Evolutionary conservation across 495 filamentous ascomycete genomes (phyloP), one percentile per base, ranked within the genome.

Genomic region (Chaetomium tenue): DNA sequence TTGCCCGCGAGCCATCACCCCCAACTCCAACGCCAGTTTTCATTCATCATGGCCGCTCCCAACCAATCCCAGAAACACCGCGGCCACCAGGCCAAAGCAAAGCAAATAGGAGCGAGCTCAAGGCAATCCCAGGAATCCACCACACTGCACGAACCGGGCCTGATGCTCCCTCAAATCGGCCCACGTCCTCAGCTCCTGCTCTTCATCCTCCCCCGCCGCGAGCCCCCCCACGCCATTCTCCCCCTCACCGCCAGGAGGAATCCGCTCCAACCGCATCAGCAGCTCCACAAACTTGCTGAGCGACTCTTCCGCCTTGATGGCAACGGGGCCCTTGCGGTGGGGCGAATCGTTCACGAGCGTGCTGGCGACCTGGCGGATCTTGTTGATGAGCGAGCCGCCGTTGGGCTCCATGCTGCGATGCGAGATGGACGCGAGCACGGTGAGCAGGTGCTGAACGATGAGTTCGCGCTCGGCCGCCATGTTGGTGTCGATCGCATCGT

Each of bases 361-460:
- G 15, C 84, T 87, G 22, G 90, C 90, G 48, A 95, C 85, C 73
- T 88, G 86, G 55, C 90, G 86, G 69, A 93, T 87, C 77, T 88
- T 88, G 71, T 79, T 77, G 71, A 86, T 86, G 55, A 93, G 86
- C 55, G 87, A 89, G 50, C 82, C 83, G 20, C 86, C 89, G 70
- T 92, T 93, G 2, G 91, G 89, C 72, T 94, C 91, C 81, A 93
- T 88, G 72, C 90, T 90, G 53, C 89, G 82, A 76, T 91, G 87
- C 59, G 85, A 87, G 69, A 96, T 88, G 37, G 84, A 88, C 16
- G 79, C 78, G 12, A 96, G 74, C 9, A 93, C 84, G 0, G 83
- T 75, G 5, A 93, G 80, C 0, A 96, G 81, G 71, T 89, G 86
- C 53, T 89, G 86, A n/a, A 92, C 85, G 15, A 94, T 88, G 0